Evolutionary conservation across 163 green algal species (phyloP), one percentile per base, ranked within the genome.

Genomic region (Coccomyxa subellipsoidea): DNA sequence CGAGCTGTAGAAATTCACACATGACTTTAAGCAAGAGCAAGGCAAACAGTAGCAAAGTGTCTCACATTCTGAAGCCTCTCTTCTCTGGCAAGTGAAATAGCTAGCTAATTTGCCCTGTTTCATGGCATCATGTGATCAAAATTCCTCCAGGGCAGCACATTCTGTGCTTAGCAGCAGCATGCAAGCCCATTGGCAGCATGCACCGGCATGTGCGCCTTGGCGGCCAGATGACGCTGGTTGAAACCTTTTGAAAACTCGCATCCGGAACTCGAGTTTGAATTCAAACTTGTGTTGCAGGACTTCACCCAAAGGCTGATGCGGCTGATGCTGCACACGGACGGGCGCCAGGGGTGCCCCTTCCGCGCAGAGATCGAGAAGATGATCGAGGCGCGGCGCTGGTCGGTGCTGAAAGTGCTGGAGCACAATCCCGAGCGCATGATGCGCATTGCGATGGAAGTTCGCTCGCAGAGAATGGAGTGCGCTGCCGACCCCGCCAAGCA

Each of bases 241-340:
- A n/a, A n/a, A n/a, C n/a, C n/a, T n/a, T n/a, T n/a, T n/a, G n/a
- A n/a, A n/a, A n/a, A n/a, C n/a, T n/a, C n/a, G n/a, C n/a, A n/a
- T n/a, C n/a, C n/a, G n/a, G n/a, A n/a, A n/a, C n/a, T n/a, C n/a
- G n/a, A n/a, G n/a, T n/a, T n/a, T n/a, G n/a, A n/a, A n/a, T n/a
- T n/a, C n/a, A n/a, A n/a, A n/a, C n/a, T n/a, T 6, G 47, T 73
- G 66, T 9, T 73, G 66, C 66, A 73, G 66, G 66, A 73, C 66
- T 73, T 73, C 66, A 73, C 10, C 21, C 8, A 8, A 8, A 32
- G 27, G 29, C 7, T 73, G 66, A 23, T 73, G 66, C 27, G n/a
- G 66, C 66, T 73, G 7, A 73, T 73, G 66, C 29, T 73, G 66
- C 10, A 73, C n/a, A 34, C 66, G 2, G n/a, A 73, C n/a, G 66